Evolutionary conservation across 148 eudicot species (phyloP), one percentile per base, ranked within the genome.

Genomic region (Silene latifolia): DNA sequence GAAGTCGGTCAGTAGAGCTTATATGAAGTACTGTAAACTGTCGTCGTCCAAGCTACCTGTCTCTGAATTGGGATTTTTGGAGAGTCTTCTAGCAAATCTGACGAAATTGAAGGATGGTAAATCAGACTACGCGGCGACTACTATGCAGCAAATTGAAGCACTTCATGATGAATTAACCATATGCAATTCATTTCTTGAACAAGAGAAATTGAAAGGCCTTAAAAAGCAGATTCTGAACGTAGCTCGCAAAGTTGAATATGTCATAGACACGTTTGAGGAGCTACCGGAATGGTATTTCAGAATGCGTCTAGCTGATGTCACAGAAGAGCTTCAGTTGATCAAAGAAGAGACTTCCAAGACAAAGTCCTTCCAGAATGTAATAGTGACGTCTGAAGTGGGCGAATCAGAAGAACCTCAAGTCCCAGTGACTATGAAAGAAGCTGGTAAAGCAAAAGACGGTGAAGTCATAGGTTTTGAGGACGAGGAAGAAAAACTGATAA

Each of bases 211-310:
- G 4, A 65, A 65, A 42, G 69, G 35, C 20, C 44, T 65, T 20
- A 65, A 15, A 14, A 32, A 10, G 2, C 58, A 4, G 57, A 21
- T 47, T 47, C 8, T 47, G 58, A 69, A 47, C 32, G 58, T 47
- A 1, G 58, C 57, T 69, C 29, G 29, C 27, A 69, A 69, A 47
- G 17, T 47, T 47, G 58, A 69, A 47, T 46, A 47, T 46, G n/a
- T 69, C 57, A 47, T 69, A 3, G 57, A 69, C 72, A 69, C 29
- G 9, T 69, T 14, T 21, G 58, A 21, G 2, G 58, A 4, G 6
- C 27, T 69, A 8, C 72, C 72, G 20, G 57, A 69, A 21, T 69
- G 72, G 72, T 69, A 46, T 47, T 69, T 69, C 32, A 46, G 19
- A 48, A 69, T 69, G 72, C 58, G 25, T 11, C 19, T 69, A 17